Conservation (phyloP, 192 early-diverging fungal genomes). For the Umbelopsis sp. region DNA sequence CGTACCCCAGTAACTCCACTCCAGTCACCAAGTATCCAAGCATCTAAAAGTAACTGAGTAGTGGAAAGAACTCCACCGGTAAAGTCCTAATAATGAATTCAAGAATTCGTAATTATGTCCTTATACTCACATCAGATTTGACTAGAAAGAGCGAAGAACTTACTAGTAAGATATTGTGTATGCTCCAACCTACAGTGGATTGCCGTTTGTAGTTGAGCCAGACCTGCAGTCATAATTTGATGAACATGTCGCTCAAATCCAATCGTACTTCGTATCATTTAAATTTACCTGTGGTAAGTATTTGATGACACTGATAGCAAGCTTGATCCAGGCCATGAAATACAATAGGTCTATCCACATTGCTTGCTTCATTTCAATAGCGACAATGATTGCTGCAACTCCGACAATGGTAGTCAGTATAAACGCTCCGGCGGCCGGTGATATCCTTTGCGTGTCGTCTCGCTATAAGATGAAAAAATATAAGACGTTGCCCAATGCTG, state of each 20-base stretch:
- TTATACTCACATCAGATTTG: background rate
- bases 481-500: background rate
- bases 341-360: slow-evolving; percentile 70
- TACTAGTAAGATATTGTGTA: slow-evolving; percentile 80
- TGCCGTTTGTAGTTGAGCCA: slow-evolving; percentile 72
- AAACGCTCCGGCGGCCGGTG: slow-evolving; percentile 41
- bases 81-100: slow-evolving; percentile 59
- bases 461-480: slow-evolving; percentile 31
- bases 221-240: slow-evolving; percentile 47
- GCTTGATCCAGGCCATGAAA: slow-evolving; percentile 76
- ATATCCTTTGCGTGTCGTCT: slow-evolving; percentile 48
- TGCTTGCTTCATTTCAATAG: slow-evolving; percentile 23
- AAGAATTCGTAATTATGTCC: background rate
- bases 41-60: slow-evolving; percentile 78
- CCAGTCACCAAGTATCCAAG: slow-evolving; percentile 60
- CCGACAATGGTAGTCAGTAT: slow-evolving; percentile 41
- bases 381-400: slow-evolving; percentile 31
- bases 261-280: background rate
- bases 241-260: background rate
- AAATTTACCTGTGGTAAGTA: slow-evolving; percentile 69
- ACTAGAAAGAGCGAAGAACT: background rate
- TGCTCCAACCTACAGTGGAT: slow-evolving; percentile 90
- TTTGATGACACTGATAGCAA: slow-evolving; percentile 79
- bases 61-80: slow-evolving; percentile 81
- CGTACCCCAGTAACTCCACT: slow-evolving; percentile 60